These are phyloP conservation scores for Aspergillus nanangensis DNA, from an alignment of 495 filamentous ascomycete genomes.

Conservation along the genomic window DNA sequence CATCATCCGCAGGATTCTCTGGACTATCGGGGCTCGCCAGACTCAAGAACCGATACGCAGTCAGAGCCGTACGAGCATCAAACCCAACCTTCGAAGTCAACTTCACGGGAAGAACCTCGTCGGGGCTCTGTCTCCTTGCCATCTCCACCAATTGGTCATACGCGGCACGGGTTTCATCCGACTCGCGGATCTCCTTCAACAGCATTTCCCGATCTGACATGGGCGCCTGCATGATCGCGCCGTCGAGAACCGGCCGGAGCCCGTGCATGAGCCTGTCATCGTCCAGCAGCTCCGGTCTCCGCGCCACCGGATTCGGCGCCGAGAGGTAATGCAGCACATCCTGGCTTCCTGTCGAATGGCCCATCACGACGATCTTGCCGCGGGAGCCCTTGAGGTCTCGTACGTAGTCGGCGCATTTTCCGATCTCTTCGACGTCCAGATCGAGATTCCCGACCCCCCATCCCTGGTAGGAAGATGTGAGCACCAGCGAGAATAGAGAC, in stretches of 20 bases:
- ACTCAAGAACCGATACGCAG: slow-evolving; percentile 55
- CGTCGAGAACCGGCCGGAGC: slow-evolving; percentile 55
- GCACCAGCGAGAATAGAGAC: slow-evolving; percentile 56
- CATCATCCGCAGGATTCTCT: slow-evolving; percentile 65
- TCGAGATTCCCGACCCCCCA: slow-evolving; percentile 68
- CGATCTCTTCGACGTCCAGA: slow-evolving; percentile 70
- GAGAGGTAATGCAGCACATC: slow-evolving; percentile 77
- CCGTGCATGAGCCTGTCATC: slow-evolving; percentile 20
- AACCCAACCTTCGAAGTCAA: slow-evolving; percentile 42
- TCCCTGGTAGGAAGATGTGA: slow-evolving; percentile 62
- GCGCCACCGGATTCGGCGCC: slow-evolving; percentile 26
- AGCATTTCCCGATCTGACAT: slow-evolving; percentile 75
- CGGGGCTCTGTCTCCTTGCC: slow-evolving; percentile 38
- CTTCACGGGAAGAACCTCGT: slow-evolving; percentile 52
- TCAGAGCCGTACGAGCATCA: slow-evolving; percentile 52
- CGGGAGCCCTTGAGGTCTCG: slow-evolving; percentile 25
- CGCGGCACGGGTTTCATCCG: slow-evolving; percentile 26
- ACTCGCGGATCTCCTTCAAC: slow-evolving; percentile 10
- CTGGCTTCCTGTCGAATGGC: slow-evolving; percentile 85
- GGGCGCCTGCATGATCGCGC: slow-evolving; percentile 77
- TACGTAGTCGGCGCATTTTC: slow-evolving; percentile 67
- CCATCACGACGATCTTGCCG: slow-evolving; percentile 75
- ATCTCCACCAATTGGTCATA: slow-evolving; percentile 48
- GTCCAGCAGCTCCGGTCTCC: slow-evolving; percentile 16
- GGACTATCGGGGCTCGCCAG: slow-evolving; percentile 54